Conservation (phyloP, 208 protist species). For the Trypanosoma vivax region DNA sequence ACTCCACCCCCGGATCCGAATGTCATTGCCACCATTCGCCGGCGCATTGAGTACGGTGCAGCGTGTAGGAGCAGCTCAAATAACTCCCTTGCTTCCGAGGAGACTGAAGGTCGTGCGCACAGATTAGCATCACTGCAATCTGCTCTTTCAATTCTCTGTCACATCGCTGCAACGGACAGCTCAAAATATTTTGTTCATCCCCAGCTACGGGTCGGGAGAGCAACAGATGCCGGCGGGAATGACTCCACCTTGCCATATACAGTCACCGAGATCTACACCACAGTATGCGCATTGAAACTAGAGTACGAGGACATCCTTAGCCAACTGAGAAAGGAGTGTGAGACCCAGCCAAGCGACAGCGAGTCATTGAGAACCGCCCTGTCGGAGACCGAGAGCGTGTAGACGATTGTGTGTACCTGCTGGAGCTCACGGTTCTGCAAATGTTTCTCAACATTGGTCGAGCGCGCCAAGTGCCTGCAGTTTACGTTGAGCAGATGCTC, state of each 20-base stretch:
- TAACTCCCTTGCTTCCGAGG: neutral
- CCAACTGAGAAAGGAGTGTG: constrained; percentile 1
- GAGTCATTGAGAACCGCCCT: neutral
- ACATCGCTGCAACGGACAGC: constrained; percentile 37
- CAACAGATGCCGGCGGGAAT: neutral
- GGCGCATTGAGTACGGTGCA: constrained; percentile 12
- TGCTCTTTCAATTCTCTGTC: constrained; percentile 47
- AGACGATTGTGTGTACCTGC: constrained; percentile 6
- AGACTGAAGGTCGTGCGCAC: neutral
- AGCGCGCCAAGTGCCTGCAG: neutral
- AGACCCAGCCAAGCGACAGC: neutral
- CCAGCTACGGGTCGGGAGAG: neutral
- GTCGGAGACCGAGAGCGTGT: constrained; percentile 5
- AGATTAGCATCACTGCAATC: constrained; percentile 21
- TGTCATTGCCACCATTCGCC: neutral
- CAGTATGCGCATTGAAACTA: constrained; percentile 11
- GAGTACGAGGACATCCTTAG: constrained; percentile 20
- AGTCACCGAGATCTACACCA: constrained; percentile 23
- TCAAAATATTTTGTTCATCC: constrained; percentile 19
- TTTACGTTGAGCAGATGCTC: constrained; percentile 25
- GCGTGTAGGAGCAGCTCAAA: neutral
- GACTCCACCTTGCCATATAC: neutral
- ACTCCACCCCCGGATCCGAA: neutral
- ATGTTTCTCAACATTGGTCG: constrained; percentile 17
- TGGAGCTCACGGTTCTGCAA: constrained; percentile 12